Conservation (phyloP, 2,329 filamentous ascomycete genomes). For the Stylonectria norvegica region DNA sequence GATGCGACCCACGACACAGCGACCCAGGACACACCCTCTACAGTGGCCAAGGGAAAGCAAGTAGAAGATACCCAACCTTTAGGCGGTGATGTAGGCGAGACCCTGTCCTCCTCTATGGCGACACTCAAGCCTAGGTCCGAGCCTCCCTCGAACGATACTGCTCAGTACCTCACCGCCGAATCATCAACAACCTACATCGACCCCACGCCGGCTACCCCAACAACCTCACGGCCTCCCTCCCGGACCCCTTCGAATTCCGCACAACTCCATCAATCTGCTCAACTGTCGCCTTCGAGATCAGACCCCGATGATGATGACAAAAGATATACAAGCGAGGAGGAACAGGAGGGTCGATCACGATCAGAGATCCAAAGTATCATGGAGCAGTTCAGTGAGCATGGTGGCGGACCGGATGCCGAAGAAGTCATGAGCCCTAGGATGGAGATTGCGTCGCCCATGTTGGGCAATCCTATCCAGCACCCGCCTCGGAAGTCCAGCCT, state of each 20-base stretch:
- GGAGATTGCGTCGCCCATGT: constrained; percentile 75
- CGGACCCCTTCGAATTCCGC: constrained; percentile 56
- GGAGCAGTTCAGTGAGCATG: constrained; percentile 83
- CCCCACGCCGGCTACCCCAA: constrained; percentile 56
- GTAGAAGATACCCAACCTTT: constrained; percentile 13
- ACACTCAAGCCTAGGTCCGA: constrained; percentile 47
- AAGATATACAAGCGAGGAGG: constrained; percentile 56
- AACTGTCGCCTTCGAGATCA: constrained; percentile 52
- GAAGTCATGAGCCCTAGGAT: constrained; percentile 91
- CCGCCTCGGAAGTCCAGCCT: constrained; percentile 85
- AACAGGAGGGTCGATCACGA: constrained; percentile 65
- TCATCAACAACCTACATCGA: constrained; percentile 50
- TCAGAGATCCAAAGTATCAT: constrained; percentile 97
- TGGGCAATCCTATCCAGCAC: constrained; percentile 64
- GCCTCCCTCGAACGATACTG: constrained; percentile 32
- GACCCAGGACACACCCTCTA: constrained; percentile 9
- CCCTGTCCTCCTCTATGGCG: constrained; percentile 45
- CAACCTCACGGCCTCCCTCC: constrained; percentile 54
- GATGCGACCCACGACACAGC: constrained; percentile 8
- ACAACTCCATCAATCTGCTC: constrained; percentile 43
- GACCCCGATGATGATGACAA: constrained; percentile 56
- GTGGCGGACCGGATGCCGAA: constrained; percentile 66
- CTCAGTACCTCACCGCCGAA: constrained; percentile 47
- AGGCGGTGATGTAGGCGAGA: constrained; percentile 21
- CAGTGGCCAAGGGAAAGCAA: constrained; percentile 26